Percentiles rank a stretch among this genome's conserved stretches.
These are phyloP conservation scores for Aureobasidium sp. DNA, from an alignment of 2,329 filamentous ascomycete genomes.

Conservation along the genomic window DNA sequence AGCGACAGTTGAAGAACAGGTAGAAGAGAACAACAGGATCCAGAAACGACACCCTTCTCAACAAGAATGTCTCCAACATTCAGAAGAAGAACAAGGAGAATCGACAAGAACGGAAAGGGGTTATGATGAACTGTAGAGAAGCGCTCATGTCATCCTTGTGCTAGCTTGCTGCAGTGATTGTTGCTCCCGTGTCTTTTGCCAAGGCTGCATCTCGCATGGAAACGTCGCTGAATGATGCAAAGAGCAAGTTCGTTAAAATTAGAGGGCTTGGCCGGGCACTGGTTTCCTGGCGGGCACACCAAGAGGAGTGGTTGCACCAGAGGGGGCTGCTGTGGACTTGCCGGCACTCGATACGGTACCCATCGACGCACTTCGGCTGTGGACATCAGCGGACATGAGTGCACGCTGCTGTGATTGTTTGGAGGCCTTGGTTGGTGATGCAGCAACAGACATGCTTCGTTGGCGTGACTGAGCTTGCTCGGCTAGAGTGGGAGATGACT, in stretches of 20 bases:
- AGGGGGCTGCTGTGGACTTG: neutral
- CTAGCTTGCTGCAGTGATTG: neutral
- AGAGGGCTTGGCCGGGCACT: slow-evolving; percentile 38
- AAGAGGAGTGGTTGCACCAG: neutral
- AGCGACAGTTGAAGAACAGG: neutral
- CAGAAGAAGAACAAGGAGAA: slow-evolving; percentile 2
- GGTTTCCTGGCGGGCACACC: slow-evolving; percentile 35
- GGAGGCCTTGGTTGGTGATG: neutral
- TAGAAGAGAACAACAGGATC: neutral
- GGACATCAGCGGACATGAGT: neutral
- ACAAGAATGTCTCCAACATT: neutral
- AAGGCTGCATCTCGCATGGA: neutral
- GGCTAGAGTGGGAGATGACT: neutral
- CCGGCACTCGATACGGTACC: neutral
- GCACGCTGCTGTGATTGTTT: neutral
- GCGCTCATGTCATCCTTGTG: neutral
- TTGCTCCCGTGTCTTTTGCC: neutral
- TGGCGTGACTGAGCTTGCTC: slow-evolving; percentile 6
- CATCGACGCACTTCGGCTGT: slow-evolving; percentile 10
- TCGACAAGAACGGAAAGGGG: neutral
- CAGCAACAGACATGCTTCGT: slow-evolving; percentile 1
- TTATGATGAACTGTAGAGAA: neutral
- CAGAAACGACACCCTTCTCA: neutral
- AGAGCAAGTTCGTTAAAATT: slow-evolving; percentile 7
- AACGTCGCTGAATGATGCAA: neutral